A percentile compares a stretch with the other conserved stretches of the same genome.
These are phyloP conservation scores for Gymnopilus dilepis DNA, from an alignment of 768 basidiomycete genomes.

Conservation along the genomic window DNA sequence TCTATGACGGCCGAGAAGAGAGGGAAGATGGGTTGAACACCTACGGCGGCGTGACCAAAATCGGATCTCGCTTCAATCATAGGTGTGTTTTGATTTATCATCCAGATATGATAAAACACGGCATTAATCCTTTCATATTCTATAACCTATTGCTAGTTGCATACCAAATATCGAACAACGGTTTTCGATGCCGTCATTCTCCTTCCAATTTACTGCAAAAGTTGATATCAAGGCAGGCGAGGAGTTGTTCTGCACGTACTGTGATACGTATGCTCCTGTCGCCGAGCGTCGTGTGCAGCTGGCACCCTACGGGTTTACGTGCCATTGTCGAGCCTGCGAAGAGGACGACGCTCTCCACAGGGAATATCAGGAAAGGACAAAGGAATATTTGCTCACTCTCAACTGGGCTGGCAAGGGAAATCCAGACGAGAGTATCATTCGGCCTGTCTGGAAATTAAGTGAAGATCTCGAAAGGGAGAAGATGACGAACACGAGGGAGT, in stretches of 20 bases:
- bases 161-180: constrained; percentile 31
- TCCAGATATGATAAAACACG: too few species aligned
- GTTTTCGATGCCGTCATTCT: constrained; percentile 37
- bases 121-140: too few species aligned
- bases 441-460: too few species aligned
- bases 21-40: background rate
- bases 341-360: constrained; percentile 29
- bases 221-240: constrained; percentile 35
- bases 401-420: too few species aligned
- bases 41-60: constrained; percentile 24
- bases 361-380: constrained; percentile 6
- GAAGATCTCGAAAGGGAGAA: too few species aligned
- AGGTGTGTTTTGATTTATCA: constrained; percentile 17
- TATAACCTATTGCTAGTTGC: too few species aligned
- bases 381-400: too few species aligned
- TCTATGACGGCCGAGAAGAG: background rate
- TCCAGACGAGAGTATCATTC: too few species aligned
- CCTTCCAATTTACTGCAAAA: constrained; percentile 32
- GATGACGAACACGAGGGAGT: too few species aligned
- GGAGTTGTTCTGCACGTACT: constrained; percentile 37
- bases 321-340: constrained; percentile 21
- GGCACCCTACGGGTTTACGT: background rate
- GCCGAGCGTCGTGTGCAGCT: background rate
- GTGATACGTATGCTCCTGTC: background rate
- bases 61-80: constrained; percentile 32